phyloP scores from a whole-genome alignment of 129 eudicot species.

The Helianthus annuus region HanXRQr2.0-SUNRISE NC_035446.2:170159627-170160126 shows the following conservation, averaged over 20 bases:
- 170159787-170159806: slow-evolving; percentile 5
- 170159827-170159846: slow-evolving; percentile 19
- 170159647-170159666: no score
- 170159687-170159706: no score
- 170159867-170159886: slow-evolving; percentile 31
- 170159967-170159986: slow-evolving; percentile 21
- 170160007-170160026: slow-evolving; percentile 21
- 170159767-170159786: slow-evolving; percentile 14
- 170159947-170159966: slow-evolving; percentile 25
- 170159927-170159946: neutral
- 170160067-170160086: no score
- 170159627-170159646: no score
- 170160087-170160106: no score
- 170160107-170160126: neutral
- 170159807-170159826: slow-evolving; percentile 18
- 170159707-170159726: no score
- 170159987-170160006: slow-evolving; percentile 34
- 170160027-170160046: slow-evolving; percentile 3
- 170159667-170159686: no score
- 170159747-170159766: slow-evolving; percentile 10
- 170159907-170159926: slow-evolving; percentile 20
- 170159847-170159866: slow-evolving; percentile 30
- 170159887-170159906: slow-evolving; percentile 25
- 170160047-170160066: neutral
- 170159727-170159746: no score